Evolutionary conservation across 192 early-diverging fungal genomes (phyloP).

Genomic region (Mortierella claussenii): DNA sequence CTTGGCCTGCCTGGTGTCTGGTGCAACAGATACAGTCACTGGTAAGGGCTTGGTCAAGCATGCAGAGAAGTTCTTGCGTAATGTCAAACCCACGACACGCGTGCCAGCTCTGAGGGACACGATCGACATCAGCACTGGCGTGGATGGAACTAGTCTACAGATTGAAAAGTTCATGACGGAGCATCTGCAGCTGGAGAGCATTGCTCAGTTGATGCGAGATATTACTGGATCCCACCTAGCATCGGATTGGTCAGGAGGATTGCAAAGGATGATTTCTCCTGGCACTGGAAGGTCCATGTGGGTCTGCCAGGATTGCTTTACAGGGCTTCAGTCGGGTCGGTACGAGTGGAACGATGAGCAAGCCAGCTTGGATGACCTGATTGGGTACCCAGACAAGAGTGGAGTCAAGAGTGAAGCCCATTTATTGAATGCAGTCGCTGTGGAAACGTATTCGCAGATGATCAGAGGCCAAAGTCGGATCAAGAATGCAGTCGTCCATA

Average conservation of each 20-base stretch:
- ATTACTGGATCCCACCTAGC: constrained; percentile 26
- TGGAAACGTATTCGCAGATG: constrained; percentile 32
- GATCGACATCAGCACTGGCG: constrained; percentile 13
- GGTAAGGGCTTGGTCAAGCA: constrained; percentile 21
- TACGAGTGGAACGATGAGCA: constrained; percentile 41
- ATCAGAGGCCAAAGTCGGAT: constrained; percentile 18
- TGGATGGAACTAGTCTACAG: constrained; percentile 19
- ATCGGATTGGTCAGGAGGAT: constrained; percentile 27
- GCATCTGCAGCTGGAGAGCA: constrained; percentile 24
- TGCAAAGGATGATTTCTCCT: constrained; percentile 35
- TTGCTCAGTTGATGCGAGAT: constrained; percentile 30
- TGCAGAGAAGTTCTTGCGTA: constrained; percentile 36
- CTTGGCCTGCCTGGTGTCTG: constrained; percentile 22
- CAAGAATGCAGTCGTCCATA: constrained; percentile 21
- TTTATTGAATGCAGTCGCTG: constrained; percentile 22
- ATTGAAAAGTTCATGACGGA: constrained; percentile 41
- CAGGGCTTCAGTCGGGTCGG: constrained; percentile 10
- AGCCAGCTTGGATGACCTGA: constrained; percentile 34
- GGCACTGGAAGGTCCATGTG: constrained; percentile 30
- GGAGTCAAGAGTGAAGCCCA: constrained; percentile 38
- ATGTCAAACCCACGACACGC: constrained; percentile 12
- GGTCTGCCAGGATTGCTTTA: constrained; percentile 37
- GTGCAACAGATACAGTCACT: constrained; percentile 4
- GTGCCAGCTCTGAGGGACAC: constrained; percentile 17
- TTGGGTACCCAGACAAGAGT: constrained; percentile 24